Percentiles rank a stretch among this genome's conserved stretches.
phyloP scores from a whole-genome alignment of 106 monocot species.

The Amphibolis antarctica region DNA sequence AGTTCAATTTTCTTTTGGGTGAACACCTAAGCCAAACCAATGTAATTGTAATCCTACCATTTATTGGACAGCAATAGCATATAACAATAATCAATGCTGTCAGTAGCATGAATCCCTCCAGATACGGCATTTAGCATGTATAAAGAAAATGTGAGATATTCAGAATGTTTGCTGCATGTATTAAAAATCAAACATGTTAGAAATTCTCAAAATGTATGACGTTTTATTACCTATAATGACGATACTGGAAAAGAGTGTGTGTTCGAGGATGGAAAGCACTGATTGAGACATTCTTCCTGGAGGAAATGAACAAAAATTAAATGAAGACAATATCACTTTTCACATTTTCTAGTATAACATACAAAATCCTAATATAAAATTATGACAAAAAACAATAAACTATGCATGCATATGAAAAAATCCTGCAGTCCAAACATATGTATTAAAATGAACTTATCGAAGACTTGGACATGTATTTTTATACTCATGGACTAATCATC shows the following conservation, averaged over 20 bases:
- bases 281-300: constrained; percentile 52
- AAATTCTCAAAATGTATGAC: neutral
- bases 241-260: constrained; percentile 87
- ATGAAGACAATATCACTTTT: neutral
- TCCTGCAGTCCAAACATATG: neutral
- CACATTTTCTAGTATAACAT: neutral
- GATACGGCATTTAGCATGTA: too few species aligned
- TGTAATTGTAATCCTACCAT: too few species aligned
- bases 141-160: too few species aligned
- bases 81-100: too few species aligned
- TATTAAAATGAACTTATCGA: neutral
- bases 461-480: too few species aligned
- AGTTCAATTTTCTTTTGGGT: too few species aligned
- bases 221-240: constrained; percentile 63
- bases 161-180: neutral
- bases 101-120: too few species aligned
- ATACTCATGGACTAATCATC: too few species aligned
- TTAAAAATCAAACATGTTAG: neutral
- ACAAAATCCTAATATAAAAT: neutral
- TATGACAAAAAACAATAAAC: neutral
- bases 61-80: too few species aligned
- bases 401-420: neutral
- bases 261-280: constrained; percentile 75
- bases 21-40: too few species aligned
- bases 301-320: constrained; percentile 3